Evolutionary conservation across 257 asterid genomes (phyloP), one percentile per base, ranked within the genome.

Genomic region (Nicotiana paniculata): DNA sequence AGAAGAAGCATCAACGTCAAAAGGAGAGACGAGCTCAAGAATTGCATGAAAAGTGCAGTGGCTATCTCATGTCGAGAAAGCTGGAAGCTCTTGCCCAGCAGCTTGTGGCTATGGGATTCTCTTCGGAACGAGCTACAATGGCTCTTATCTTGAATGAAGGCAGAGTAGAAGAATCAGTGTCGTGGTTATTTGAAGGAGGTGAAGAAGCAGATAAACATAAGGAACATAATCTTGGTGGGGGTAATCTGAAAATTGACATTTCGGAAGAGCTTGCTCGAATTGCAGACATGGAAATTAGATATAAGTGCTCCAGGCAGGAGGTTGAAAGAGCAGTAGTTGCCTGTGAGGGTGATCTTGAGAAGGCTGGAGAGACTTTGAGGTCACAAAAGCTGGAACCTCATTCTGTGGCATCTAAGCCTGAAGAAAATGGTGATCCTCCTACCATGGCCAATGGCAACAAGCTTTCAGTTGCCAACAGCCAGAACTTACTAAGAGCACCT

Each of bases 71-170:
- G 97, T 93, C 97, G 12, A 86, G 96, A 82, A 93, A 93, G 90
- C 89, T 93, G 39, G 96, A 93, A 89, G 86, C 89, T 32, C 92
- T 96, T 70, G 92, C 97, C 65, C 97, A 93, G 54, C 98, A 96
- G 91, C 97, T 96, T 65, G 98, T 96, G 80, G 90, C 93, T 21
- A 96, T 96, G 99, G 99, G 98, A 16, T 94, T 96, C 88, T 86
- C 99, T 87, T 93, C 87, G 17, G 99, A 96, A 89, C 89, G 94
- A 77, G 98, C 99, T 0, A 94, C 94, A 1, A 91, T 91, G 97
- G 99, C 99, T 77, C 98, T 96, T 67, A 94, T 96, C 83, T 85
- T 90, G 66, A 94, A 96, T 87, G 98, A 96, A 90, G 99, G 99
- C 81, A 89, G 91, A 81, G 93, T 94, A 79, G 99, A 94, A 85